These are phyloP conservation scores for Aphanomyces invadans DNA, from an alignment of 352 stramenopile species.

Conservation along the genomic window DNA sequence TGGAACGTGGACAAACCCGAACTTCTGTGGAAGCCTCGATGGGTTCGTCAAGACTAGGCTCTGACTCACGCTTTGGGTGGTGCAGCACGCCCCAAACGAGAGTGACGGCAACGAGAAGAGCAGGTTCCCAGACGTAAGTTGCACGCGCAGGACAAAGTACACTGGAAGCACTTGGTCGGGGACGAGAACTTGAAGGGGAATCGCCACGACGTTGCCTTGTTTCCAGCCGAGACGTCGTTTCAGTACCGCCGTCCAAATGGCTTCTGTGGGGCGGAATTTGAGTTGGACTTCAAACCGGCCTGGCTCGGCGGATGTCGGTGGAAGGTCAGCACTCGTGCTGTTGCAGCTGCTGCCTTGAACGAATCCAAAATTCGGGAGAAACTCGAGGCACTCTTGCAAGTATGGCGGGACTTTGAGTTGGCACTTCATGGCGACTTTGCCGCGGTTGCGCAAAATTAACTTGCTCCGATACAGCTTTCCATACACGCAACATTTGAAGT, in stretches of 20 bases:
- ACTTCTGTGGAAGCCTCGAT: slow-evolving; percentile 45
- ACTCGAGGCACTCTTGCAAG: slow-evolving; percentile 59
- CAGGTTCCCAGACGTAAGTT: slow-evolving; percentile 31
- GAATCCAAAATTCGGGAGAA: slow-evolving; percentile 79
- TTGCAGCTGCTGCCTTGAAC: slow-evolving; percentile 43
- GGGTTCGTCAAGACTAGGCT: slow-evolving; percentile 41
- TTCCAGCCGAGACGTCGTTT: slow-evolving; percentile 40
- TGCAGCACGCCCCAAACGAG: slow-evolving; percentile 50
- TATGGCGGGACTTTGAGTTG: slow-evolving; percentile 59
- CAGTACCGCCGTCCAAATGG: slow-evolving; percentile 40
- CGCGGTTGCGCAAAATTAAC: slow-evolving; percentile 75
- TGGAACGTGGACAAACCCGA: slow-evolving; percentile 53
- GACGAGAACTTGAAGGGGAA: slow-evolving; percentile 48
- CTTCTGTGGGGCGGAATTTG: slow-evolving; percentile 49
- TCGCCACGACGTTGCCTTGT: slow-evolving; percentile 32
- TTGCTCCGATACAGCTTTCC: slow-evolving; percentile 82
- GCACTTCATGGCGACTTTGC: slow-evolving; percentile 80
- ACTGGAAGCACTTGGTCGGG: slow-evolving; percentile 61
- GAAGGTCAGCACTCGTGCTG: background rate
- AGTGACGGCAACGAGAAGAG: slow-evolving; percentile 29
- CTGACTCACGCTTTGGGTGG: slow-evolving; percentile 36
- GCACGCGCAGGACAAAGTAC: slow-evolving; percentile 41
- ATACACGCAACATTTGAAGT: slow-evolving; percentile 81
- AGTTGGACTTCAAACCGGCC: slow-evolving; percentile 58
- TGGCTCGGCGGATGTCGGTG: slow-evolving; percentile 9